These are phyloP conservation scores for Cordyceps farinosa DNA, from an alignment of 2,329 filamentous ascomycete genomes.

Conservation along the genomic window DNA sequence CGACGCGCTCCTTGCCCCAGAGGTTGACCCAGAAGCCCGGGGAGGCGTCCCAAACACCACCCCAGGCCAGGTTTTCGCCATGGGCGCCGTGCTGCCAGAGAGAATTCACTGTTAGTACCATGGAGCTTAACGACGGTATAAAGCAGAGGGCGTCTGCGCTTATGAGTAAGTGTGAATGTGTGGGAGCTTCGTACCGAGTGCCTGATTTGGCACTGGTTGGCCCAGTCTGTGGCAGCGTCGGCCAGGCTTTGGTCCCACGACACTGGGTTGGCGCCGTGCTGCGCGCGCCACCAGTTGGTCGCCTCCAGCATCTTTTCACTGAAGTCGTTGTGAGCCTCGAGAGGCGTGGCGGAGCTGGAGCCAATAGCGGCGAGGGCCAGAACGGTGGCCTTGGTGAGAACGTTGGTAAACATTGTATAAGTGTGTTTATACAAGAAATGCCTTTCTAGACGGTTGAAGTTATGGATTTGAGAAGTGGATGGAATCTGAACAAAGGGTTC, in stretches of 20 bases:
- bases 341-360: background rate
- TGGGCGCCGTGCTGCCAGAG: background rate
- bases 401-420: background rate
- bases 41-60: background rate
- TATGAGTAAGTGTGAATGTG: background rate
- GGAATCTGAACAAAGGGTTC: too few species aligned
- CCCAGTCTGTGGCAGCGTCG: constrained; percentile 57
- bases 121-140: too few species aligned
- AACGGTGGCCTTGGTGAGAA: background rate
- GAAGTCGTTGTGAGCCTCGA: constrained; percentile 13
- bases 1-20: constrained; percentile 21
- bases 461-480: background rate
- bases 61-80: background rate
- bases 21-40: constrained; percentile 13
- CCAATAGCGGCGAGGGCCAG: background rate
- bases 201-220: constrained; percentile 59
- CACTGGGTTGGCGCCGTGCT: constrained; percentile 65
- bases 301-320: constrained; percentile 45
- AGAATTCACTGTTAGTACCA: background rate
- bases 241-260: constrained; percentile 60
- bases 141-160: too few species aligned
- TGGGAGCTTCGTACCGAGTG: background rate
- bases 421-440: background rate
- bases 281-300: constrained; percentile 78
- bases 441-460: background rate